Evolutionary conservation across 208 protist species (phyloP), one percentile per base, ranked within the genome.

Genomic region (Trypanosoma avium): DNA sequence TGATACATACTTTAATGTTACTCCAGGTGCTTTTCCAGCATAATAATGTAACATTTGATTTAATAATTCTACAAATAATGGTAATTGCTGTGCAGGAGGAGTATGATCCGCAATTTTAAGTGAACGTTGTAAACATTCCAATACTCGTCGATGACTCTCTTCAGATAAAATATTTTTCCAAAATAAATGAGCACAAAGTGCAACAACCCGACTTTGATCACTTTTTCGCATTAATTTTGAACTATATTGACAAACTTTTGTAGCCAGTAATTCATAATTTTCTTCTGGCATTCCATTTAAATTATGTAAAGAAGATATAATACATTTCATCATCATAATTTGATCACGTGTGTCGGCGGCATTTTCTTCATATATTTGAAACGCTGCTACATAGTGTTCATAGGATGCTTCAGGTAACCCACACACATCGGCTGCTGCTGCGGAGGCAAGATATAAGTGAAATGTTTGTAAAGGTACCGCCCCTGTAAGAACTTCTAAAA

Each of bases 31-130:
- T 49, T 86, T 71, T 22, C 82, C 56, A 4, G 94, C 87, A 76
- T 92, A 98, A 77, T 97, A 98, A 81, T 94, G 97, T 1, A 99
- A 60, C 52, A 95, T 92, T 7, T 87, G 49, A 67, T 99, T 97
- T 13, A 99, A 80, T 43, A 99, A 93, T 22, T 98, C 94, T 48
- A 98, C 91, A 84, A 98, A 98, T 22, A 99, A 81, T 7, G 82
- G 57, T 9, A 94, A 76, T 58, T 97, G 84, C 42, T 92, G 78
- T 10, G 76, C 52, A 7, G 76, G 36, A 52, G 83, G 75, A n/a
- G 88, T 90, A 42, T 89, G 79, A 38, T 97, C 83, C 0, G 97
- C 91, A 60, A 98, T 84, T 74, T 98, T 97, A 45, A 98, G 60
- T 13, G 93, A 63, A 17, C 96, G 81, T 74, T 97, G 82, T 47